A percentile compares a stretch with the other conserved stretches of the same genome.
These are phyloP conservation scores for Solanum neorickii DNA, from an alignment of 257 asterid species.

Conservation along the genomic window DNA sequence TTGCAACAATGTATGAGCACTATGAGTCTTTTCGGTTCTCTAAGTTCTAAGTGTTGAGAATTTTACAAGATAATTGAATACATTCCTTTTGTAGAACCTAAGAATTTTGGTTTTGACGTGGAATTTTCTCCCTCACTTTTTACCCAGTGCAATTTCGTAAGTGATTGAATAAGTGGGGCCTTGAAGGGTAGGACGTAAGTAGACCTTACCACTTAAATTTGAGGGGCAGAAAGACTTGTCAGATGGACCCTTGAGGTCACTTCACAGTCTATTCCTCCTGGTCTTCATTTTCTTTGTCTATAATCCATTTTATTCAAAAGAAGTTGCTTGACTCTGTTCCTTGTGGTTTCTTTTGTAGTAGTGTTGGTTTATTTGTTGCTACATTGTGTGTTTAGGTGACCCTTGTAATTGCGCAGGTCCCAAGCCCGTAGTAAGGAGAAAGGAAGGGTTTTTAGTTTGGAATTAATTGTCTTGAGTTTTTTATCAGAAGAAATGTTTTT, in stretches of 20 bases:
- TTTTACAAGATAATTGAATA: neutral
- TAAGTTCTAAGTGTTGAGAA: neutral
- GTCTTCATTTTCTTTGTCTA: neutral
- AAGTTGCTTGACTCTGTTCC: neutral
- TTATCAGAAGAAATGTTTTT: neutral
- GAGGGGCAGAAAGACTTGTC: too few species aligned
- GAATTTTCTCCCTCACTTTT: neutral
- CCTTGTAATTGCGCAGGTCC: neutral
- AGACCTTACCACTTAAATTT: too few species aligned
- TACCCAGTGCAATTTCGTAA: neutral
- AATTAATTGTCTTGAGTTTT: neutral
- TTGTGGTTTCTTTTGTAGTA: neutral
- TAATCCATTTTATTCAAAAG: neutral
- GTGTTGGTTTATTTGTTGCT: neutral
- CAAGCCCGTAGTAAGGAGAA: neutral
- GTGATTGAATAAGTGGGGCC: neutral
- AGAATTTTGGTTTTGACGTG: neutral
- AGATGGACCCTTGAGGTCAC: too few species aligned
- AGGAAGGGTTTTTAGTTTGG: neutral
- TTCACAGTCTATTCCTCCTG: neutral
- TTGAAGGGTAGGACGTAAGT: neutral
- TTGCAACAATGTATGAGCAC: neutral
- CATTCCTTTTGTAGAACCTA: neutral
- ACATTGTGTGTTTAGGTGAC: neutral
- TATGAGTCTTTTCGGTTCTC: neutral